phyloP scores from a whole-genome alignment of 257 asterid species.

The Linaria vulgaris region DNA sequence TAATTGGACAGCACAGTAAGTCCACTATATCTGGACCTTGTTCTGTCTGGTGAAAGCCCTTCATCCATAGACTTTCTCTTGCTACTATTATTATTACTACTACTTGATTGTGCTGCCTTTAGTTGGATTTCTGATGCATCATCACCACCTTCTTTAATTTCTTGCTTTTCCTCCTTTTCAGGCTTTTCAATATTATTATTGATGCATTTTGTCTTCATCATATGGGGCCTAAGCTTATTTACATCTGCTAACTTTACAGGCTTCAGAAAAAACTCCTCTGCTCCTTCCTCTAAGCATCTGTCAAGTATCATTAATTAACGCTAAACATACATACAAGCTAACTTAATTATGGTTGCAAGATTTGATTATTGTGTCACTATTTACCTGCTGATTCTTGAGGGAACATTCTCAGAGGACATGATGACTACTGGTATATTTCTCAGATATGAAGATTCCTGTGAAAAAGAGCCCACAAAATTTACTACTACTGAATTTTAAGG shows the following conservation, averaged over 20 bases:
- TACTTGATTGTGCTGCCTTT: conserved; percentile 25
- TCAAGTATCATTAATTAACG: not conserved
- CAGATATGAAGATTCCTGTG: conserved; percentile 82
- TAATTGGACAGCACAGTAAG: conserved; percentile 47
- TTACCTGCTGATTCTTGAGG: conserved; percentile 91
- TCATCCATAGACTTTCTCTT: conserved; percentile 68
- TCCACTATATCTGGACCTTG: conserved; percentile 60
- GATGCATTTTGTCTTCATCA: conserved; percentile 56
- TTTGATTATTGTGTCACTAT: not conserved
- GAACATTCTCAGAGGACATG: conserved; percentile 97
- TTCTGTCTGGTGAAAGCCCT: conserved; percentile 56
- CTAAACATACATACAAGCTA: not conserved
- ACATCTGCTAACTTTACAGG: conserved; percentile 90
- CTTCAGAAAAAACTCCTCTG: conserved; percentile 88
- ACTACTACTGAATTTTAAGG: not conserved
- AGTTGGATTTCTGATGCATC: conserved; percentile 16
- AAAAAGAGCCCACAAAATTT: conserved; percentile 2
- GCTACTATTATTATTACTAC: conserved; percentile 21
- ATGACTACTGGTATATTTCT: conserved; percentile 93
- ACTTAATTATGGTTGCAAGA: not conserved
- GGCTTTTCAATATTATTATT: conserved; percentile 30
- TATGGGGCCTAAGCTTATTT: conserved; percentile 73
- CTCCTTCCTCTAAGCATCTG: conserved; percentile 96
- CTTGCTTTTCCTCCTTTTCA: conserved; percentile 32
- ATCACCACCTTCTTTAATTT: conserved; percentile 17